These are phyloP conservation scores for Euphorbia tirucalli DNA, from an alignment of 345 rosid genomes.

Conservation along the genomic window DNA sequence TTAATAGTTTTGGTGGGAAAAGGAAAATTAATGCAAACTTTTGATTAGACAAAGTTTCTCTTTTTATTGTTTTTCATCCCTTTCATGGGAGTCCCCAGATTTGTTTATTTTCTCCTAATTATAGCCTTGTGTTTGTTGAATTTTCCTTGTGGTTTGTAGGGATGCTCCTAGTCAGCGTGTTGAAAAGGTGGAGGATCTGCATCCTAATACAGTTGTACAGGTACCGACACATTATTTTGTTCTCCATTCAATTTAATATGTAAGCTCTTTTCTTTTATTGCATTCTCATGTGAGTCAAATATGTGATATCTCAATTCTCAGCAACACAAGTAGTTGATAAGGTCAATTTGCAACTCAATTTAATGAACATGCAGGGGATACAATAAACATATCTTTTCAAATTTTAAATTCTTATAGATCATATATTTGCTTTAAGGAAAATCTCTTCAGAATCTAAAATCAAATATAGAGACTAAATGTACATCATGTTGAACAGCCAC, in stretches of 20 bases:
- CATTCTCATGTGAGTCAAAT: background rate
- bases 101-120: background rate
- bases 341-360: background rate
- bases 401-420: background rate
- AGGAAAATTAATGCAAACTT: too few relatives aligned
- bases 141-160: slow-evolving; percentile 28
- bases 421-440: background rate
- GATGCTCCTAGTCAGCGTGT: slow-evolving; percentile 38
- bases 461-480: background rate
- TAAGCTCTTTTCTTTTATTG: background rate
- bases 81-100: background rate
- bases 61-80: background rate
- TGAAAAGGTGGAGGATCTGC: slow-evolving; percentile 68
- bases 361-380: background rate
- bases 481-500: background rate
- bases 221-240: slow-evolving; percentile 32
- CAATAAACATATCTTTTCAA: background rate
- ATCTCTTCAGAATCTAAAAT: background rate
- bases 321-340: background rate
- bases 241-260: background rate
- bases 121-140: background rate
- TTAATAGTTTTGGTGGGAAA: background rate
- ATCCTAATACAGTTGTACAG: slow-evolving; percentile 63
- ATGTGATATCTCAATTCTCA: background rate
- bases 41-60: background rate